Conservation (phyloP, 352 stramenopile species). For the Aphanomyces stellatus region DNA sequence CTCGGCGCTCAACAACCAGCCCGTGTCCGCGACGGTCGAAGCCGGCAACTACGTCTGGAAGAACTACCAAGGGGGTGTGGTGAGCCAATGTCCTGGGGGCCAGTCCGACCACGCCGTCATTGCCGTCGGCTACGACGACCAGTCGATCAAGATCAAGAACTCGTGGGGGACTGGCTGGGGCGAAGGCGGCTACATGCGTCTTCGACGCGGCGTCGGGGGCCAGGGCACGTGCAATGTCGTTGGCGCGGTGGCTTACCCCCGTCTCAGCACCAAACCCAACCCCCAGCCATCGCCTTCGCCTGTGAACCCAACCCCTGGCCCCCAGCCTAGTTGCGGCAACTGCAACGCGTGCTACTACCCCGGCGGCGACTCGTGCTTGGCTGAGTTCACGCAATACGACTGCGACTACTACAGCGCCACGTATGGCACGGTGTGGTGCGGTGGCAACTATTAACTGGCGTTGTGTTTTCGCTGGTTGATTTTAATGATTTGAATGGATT, state of each 20-base stretch:
- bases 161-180: slow-evolving; percentile 92
- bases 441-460: too few species aligned
- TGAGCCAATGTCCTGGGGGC: slow-evolving; percentile 46
- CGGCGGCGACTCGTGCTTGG: too few species aligned
- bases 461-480: too few species aligned
- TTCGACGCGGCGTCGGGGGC: slow-evolving; percentile 53
- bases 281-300: too few species aligned
- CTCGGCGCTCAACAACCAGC: slow-evolving; percentile 82
- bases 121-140: slow-evolving; percentile 51
- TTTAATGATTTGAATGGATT: too few species aligned
- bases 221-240: neutral
- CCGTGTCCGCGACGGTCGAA: slow-evolving; percentile 91
- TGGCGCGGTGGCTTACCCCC: neutral
- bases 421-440: too few species aligned
- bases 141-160: slow-evolving; percentile 96
- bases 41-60: slow-evolving; percentile 91
- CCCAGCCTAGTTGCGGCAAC: too few species aligned
- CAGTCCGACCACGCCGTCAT: slow-evolving; percentile 18
- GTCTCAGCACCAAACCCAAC: too few species aligned
- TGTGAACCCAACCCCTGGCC: too few species aligned
- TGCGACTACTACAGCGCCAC: too few species aligned
- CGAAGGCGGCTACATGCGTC: slow-evolving; percentile 87
- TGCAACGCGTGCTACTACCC: too few species aligned
- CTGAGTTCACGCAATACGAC: too few species aligned
- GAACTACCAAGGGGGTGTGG: slow-evolving; percentile 93